Evolutionary conservation across 805 yeast species (phyloP).

Genomic region (Middelhovenomyces tepae): DNA sequence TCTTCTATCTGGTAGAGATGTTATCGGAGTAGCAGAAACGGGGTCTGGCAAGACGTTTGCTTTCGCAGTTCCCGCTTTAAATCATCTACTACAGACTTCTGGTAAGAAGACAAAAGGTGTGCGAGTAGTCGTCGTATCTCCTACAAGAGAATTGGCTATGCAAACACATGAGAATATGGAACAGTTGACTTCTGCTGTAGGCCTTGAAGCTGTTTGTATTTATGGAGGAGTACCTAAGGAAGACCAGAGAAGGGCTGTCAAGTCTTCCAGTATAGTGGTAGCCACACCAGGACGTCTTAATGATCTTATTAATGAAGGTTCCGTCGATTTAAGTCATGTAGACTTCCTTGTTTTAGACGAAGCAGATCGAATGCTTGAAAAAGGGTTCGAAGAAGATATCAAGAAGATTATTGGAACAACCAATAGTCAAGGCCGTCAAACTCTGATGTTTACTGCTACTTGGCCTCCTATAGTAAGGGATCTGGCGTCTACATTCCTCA

Average conservation of each 20-base stretch:
- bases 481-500: conserved; percentile 77
- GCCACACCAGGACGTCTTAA: conserved; percentile 98
- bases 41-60: conserved; percentile 98
- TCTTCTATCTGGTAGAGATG: conserved; percentile 67
- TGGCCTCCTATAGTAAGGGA: conserved; percentile 99
- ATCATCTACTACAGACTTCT: conserved; percentile 43
- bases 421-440: conserved; percentile 53
- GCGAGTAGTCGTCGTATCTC: conserved; percentile 79
- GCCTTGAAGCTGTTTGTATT: conserved; percentile 68
- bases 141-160: conserved; percentile 95
- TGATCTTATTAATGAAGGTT: conserved; percentile 84
- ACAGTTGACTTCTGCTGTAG: conserved; percentile 48
- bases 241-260: conserved; percentile 68
- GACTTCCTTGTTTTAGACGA: conserved; percentile 86
- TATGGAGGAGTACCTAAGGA: conserved; percentile 98
- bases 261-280: conserved; percentile 64
- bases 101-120: conserved; percentile 42
- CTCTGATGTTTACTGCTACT: conserved; percentile 98
- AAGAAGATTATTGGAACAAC: conserved; percentile 67
- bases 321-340: conserved; percentile 57
- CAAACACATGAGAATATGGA: conserved; percentile 83
- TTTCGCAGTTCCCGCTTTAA: conserved; percentile 94
- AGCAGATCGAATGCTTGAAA: conserved; percentile 98
- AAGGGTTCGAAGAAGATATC: conserved; percentile 96
- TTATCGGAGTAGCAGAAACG: conserved; percentile 95